phyloP scores from a whole-genome alignment of 345 rosid species.

The Eutrema yunnanense region DNA sequence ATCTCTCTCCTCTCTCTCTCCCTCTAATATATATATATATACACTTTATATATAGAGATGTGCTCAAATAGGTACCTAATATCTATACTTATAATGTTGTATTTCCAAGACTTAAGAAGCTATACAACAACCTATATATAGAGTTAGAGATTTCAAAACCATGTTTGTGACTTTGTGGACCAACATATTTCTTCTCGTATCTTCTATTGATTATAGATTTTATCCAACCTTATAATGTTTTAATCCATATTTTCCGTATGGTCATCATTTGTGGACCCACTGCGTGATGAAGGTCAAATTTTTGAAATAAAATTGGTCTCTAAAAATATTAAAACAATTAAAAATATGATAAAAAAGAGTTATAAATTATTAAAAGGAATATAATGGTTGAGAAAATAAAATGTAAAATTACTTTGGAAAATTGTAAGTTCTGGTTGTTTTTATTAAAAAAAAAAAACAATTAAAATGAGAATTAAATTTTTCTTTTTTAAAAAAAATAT shows the following conservation, averaged over 20 bases:
- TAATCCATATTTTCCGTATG: not conserved
- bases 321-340: too few relatives aligned
- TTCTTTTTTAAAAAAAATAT: too few relatives aligned
- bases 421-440: too few relatives aligned
- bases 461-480: too few relatives aligned
- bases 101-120: constrained; percentile 7
- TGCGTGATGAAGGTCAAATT: too few relatives aligned
- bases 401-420: too few relatives aligned
- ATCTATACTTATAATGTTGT: constrained; percentile 6
- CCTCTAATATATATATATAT: not conserved
- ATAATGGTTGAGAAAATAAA: too few relatives aligned
- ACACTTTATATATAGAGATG: not conserved
- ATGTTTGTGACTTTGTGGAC: constrained; percentile 25
- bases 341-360: too few relatives aligned
- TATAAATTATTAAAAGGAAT: too few relatives aligned
- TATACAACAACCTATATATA: constrained; percentile 33
- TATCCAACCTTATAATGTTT: not conserved
- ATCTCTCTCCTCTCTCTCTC: constrained; percentile 26
- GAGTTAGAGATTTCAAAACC: not conserved
- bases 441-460: too few relatives aligned
- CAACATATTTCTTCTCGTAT: constrained; percentile 25
- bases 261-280: too few relatives aligned
- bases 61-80: not conserved
- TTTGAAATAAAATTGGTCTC: too few relatives aligned
- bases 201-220: constrained; percentile 6